Evolutionary conservation across 2,329 filamentous ascomycete genomes (phyloP), one percentile per base, ranked within the genome.

Genomic region (Huntiella moniliformis): DNA sequence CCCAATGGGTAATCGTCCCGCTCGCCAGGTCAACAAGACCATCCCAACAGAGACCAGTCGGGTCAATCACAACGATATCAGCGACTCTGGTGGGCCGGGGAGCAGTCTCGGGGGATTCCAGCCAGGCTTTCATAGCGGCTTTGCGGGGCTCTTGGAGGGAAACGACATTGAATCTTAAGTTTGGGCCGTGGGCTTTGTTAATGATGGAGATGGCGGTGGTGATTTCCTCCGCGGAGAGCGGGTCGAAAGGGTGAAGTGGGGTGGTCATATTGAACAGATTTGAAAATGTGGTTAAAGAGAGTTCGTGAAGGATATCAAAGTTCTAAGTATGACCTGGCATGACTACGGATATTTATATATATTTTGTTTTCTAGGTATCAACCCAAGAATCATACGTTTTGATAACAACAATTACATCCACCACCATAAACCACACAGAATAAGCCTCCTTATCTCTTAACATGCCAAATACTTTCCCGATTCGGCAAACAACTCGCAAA

Each of bases 111-210:
- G 81, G 75, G 48, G 76, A 68, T 42, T 71, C 75, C 10, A 93
- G 63, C 84, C 84, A 94, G 50, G 71, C 73, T 58, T 77, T 67
- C 82, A 93, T 86, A 54, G 85, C 77, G 39, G 71, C 75, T 67
- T 94, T 94, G 52, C 79, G 79, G 42, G 86, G 86, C 66, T 94
- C 86, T 55, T 77, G 79, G 22, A 93, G 67, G 2, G 83, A 82
- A 47, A 94, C 78, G 2, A 86, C 82, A 65, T 94, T 91, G 72
- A 87, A 94, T 60, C 77, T 76, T 49, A 92, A 69, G 42, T 79
- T 68, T 42, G 79, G 67, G 48, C 74, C 67, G 58, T 93, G 69
- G 49, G 79, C 69, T 54, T 78, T 74, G 51, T 75, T 77, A 52
- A 93, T 68, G 31, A 83, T 65, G 1, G 70, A 63, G 43, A 86